Conservation (phyloP, 305 asterid genomes). For the Fraxinus xanthoxyloides region DNA sequence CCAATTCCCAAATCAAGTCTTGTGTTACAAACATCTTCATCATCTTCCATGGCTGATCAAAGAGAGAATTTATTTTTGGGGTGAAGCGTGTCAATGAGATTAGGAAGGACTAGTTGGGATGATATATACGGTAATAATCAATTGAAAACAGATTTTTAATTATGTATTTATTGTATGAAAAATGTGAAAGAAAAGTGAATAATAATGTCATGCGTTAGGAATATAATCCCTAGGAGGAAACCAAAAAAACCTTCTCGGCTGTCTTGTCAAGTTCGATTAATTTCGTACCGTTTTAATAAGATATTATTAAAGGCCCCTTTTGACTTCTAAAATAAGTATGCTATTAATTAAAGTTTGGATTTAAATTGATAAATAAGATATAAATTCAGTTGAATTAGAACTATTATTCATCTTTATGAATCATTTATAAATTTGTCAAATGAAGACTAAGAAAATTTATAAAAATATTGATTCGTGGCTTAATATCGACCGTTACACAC, state of each 20-base stretch:
- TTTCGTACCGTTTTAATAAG: not conserved
- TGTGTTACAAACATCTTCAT: slow-evolving; percentile 32
- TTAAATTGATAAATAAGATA: not conserved
- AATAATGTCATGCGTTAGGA: slow-evolving; percentile 50
- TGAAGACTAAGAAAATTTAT: not conserved
- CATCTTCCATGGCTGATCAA: slow-evolving; percentile 31
- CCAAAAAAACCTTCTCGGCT: slow-evolving; percentile 23
- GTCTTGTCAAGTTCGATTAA: not conserved
- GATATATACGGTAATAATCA: slow-evolving; percentile 6
- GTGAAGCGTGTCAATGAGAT: not conserved
- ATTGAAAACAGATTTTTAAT: slow-evolving; percentile 27
- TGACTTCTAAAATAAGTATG: not conserved
- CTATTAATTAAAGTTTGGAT: not conserved
- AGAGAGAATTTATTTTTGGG: not conserved
- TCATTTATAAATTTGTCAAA: not conserved
- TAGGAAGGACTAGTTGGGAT: slow-evolving; percentile 15
- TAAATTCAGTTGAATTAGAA: not conserved
- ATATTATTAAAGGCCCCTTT: not conserved
- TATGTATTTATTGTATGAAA: slow-evolving; percentile 39
- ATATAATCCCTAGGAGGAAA: slow-evolving; percentile 36
- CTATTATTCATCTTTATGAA: not conserved
- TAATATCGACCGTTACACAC: not conserved
- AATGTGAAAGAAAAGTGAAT: slow-evolving; percentile 23
- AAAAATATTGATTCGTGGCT: not conserved
- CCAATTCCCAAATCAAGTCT: slow-evolving; percentile 43